These are phyloP conservation scores for Cladobotryum protrusum DNA, from an alignment of 2,329 filamentous ascomycete species.

Conservation along the genomic window DNA sequence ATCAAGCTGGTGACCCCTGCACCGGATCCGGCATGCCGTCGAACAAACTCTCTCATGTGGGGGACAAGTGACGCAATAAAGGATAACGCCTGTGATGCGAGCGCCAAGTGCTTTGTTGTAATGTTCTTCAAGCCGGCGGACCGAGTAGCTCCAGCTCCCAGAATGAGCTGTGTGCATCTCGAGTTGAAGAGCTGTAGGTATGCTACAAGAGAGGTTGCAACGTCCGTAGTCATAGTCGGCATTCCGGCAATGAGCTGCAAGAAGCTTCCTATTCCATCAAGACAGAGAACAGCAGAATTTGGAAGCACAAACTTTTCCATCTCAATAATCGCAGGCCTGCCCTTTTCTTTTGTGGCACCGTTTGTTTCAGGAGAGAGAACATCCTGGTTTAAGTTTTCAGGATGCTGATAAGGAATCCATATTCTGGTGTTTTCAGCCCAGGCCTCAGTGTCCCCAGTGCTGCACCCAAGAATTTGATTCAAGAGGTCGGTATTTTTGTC, in stretches of 20 bases:
- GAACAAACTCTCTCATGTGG: slow-evolving; percentile 84
- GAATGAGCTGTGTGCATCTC: slow-evolving; percentile 89
- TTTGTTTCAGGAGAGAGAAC: slow-evolving; percentile 38
- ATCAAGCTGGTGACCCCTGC: slow-evolving; percentile 54
- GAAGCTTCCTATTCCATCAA: slow-evolving; percentile 76
- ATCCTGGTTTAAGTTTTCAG: slow-evolving; percentile 28
- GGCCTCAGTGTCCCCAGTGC: slow-evolving; percentile 60
- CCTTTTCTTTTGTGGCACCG: slow-evolving; percentile 54
- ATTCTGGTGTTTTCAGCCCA: slow-evolving; percentile 60
- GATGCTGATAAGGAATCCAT: slow-evolving; percentile 44
- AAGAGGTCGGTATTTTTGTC: slow-evolving; percentile 56
- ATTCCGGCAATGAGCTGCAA: slow-evolving; percentile 77
- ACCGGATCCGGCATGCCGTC: slow-evolving; percentile 60
- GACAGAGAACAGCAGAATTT: slow-evolving; percentile 71
- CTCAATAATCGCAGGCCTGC: slow-evolving; percentile 70
- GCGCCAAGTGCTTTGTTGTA: slow-evolving; percentile 87
- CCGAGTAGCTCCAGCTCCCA: slow-evolving; percentile 84
- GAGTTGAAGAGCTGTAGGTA: slow-evolving; percentile 94
- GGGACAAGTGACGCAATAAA: slow-evolving; percentile 85
- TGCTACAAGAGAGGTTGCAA: slow-evolving; percentile 71
- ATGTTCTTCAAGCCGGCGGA: slow-evolving; percentile 93
- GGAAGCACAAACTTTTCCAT: slow-evolving; percentile 81
- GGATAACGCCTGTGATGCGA: slow-evolving; percentile 81
- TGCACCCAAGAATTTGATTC: slow-evolving; percentile 59
- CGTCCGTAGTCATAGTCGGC: slow-evolving; percentile 80